Base-by-base conservation (phyloP, 2,329 filamentous ascomycete genomes). In the Trichoderma guizhouense region DNA sequence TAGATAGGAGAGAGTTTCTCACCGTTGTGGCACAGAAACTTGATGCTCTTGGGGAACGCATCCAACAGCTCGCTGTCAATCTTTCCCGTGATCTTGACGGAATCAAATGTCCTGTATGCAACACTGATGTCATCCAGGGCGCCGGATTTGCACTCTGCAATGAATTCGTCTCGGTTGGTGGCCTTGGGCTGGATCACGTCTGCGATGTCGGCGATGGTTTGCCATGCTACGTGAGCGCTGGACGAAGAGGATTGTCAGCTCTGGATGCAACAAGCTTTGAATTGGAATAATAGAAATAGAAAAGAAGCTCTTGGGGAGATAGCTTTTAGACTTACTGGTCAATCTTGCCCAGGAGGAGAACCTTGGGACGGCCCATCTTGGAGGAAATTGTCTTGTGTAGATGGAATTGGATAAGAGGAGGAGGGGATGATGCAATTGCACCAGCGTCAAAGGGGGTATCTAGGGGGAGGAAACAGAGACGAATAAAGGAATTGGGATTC, bases 21-120 rank as follows among this genome's bases (percentile, higher is more conserved):
- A 89, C 85, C 88, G 75, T 89, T 89, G 79, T 91, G 89, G 76
- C 86, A 89, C 74, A 91, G 82, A 76, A 88, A 91, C 73, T 82
- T 83, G 57, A 91, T 79, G 18, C 83, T 84, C n/a, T 79, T 74
- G 5, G 89, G 89, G 24, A 91, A 80, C 1, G 81, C 85, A 57
- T 85, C 80, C 43, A 95, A 81, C n/a, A 96, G 81, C 79, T 93
- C 92, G 58, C 85, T 85, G 79, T 97, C 92, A 73, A 96, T 83
- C 24, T 83, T 81, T 2, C 94, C 94, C 0, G 93, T 95, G 71
- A 91, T 84, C 14, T 77, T 78, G 55, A 88, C 83, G 36, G 90
- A 93, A 58, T 81, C 81, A 76, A 94, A 93, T 15, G 92, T 95
- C 69, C 93, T 89, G 81, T 92, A 96, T 32, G 87, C 86, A 47